Evolutionary conservation across 805 yeast species (phyloP).

Genomic region (Ogataea glucozyma): DNA sequence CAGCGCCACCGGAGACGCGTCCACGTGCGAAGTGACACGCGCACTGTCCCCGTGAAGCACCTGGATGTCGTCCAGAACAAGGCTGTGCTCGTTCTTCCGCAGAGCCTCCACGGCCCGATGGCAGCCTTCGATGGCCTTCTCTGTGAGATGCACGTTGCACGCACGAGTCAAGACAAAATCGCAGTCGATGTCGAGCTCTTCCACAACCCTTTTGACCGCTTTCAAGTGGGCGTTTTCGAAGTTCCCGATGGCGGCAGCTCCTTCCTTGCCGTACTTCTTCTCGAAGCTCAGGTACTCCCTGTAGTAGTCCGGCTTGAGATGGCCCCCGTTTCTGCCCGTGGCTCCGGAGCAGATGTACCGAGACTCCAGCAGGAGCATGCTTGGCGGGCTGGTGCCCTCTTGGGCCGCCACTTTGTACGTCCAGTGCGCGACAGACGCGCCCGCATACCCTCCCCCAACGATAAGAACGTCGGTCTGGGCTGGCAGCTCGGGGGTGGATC

Average conservation of each 20-base stretch:
- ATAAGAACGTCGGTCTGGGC: constrained; percentile 40
- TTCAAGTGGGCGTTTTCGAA: constrained; percentile 40
- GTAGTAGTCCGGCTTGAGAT: constrained; percentile 40
- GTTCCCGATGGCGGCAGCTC: constrained; percentile 39
- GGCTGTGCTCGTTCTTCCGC: constrained; percentile 28
- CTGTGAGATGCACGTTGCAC: constrained; percentile 29
- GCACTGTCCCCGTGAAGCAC: constrained; percentile 34
- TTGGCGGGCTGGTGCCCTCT: constrained; percentile 4
- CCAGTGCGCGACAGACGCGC: constrained; percentile 40
- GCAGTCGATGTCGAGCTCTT: constrained; percentile 34
- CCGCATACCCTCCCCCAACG: constrained; percentile 49
- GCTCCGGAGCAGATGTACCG: constrained; percentile 42
- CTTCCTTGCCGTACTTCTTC: constrained; percentile 23
- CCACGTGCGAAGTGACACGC: constrained; percentile 29
- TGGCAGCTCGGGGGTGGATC: constrained; percentile 37
- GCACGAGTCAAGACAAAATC: constrained; percentile 33
- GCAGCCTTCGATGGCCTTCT: constrained; percentile 18
- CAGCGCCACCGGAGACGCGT: constrained; percentile 31
- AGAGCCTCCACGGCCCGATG: constrained; percentile 15
- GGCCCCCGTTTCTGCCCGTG: constrained; percentile 52
- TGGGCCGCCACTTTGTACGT: constrained; percentile 1
- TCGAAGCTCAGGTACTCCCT: constrained; percentile 20
- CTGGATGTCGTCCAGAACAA: constrained; percentile 32
- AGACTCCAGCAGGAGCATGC: constrained; percentile 38
- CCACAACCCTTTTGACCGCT: constrained; percentile 35